phyloP scores from a whole-genome alignment of 495 filamentous ascomycete genomes.

The Talaromyces adpressus region DNA sequence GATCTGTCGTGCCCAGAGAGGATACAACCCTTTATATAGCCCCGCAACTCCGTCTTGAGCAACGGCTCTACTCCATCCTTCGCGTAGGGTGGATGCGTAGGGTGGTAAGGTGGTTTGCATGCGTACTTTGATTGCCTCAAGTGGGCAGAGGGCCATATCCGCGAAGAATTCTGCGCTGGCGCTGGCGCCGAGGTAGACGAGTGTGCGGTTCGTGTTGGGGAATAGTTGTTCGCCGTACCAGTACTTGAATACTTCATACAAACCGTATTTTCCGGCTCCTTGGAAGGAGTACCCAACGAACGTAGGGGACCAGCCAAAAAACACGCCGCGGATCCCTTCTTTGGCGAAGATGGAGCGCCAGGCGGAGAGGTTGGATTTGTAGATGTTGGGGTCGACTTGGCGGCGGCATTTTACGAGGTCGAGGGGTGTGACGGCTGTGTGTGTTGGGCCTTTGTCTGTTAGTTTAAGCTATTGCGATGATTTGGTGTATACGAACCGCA shows the following conservation, averaged over 20 bases:
- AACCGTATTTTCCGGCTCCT: constrained; percentile 71
- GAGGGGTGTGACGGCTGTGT: constrained; percentile 54
- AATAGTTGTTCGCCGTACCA: constrained; percentile 58
- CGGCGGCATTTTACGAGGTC: constrained; percentile 66
- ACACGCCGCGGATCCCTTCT: constrained; percentile 62
- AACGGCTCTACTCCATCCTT: constrained; percentile 56
- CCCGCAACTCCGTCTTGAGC: constrained; percentile 51
- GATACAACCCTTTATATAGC: constrained; percentile 62
- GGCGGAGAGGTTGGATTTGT: constrained; percentile 58
- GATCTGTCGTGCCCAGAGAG: constrained; percentile 66
- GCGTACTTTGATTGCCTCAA: constrained; percentile 65
- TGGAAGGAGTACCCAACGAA: constrained; percentile 65
- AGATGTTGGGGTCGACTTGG: constrained; percentile 65
- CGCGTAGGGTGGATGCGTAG: constrained; percentile 51
- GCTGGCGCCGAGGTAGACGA: constrained; percentile 57
- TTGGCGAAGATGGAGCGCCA: constrained; percentile 58
- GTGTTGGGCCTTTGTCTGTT: constrained; percentile 34
- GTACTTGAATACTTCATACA: constrained; percentile 73
- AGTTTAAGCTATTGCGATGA: background rate
- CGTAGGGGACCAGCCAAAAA: constrained; percentile 67
- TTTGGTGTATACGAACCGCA: constrained; percentile 41
- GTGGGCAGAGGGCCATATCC: constrained; percentile 60
- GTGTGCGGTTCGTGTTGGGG: constrained; percentile 53
- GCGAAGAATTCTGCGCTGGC: constrained; percentile 64
- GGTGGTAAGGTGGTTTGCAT: constrained; percentile 68